Conservation (phyloP, 1,139 yeast species). For the Saccharomycopsis hybrid region DNA sequence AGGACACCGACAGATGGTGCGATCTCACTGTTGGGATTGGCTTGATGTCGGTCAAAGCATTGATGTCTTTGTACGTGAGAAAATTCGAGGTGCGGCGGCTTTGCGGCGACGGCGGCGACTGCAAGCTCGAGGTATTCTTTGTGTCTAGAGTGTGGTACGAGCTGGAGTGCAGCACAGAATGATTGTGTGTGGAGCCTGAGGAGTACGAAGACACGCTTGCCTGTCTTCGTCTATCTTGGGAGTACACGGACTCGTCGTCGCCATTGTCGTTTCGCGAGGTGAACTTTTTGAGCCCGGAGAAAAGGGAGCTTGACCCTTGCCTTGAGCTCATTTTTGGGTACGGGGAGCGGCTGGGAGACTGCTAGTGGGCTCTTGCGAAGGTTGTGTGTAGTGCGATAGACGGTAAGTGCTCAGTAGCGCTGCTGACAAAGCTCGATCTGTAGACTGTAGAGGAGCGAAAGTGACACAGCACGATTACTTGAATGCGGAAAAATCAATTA, state of each 20-base stretch:
- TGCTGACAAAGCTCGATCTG: too few species aligned
- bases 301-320: conserved; percentile 18
- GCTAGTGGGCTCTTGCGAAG: too few species aligned
- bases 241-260: conserved; percentile 8
- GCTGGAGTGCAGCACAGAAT: not conserved
- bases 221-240: conserved; percentile 9
- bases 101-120: conserved; percentile 14
- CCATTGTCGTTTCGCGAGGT: conserved; percentile 18
- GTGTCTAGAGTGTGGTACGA: conserved; percentile 11
- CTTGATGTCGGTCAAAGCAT: conserved; percentile 19
- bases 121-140: conserved; percentile 1
- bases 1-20: not conserved
- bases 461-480: too few species aligned
- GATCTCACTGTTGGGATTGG: conserved; percentile 18
- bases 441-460: too few species aligned
- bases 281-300: conserved; percentile 20
- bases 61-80: conserved; percentile 19
- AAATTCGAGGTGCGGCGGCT: conserved; percentile 5
- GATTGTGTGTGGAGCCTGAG: conserved; percentile 7
- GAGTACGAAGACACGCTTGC: conserved; percentile 14
- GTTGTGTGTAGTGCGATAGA: too few species aligned
- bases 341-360: too few species aligned
- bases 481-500: too few species aligned
- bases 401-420: too few species aligned
- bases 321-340: conserved; percentile 6